A percentile compares a stretch with the other conserved stretches of the same genome.
These are phyloP conservation scores for Williopsis jadinii DNA, from an alignment of 1,139 yeast species.

Conservation along the genomic window DNA sequence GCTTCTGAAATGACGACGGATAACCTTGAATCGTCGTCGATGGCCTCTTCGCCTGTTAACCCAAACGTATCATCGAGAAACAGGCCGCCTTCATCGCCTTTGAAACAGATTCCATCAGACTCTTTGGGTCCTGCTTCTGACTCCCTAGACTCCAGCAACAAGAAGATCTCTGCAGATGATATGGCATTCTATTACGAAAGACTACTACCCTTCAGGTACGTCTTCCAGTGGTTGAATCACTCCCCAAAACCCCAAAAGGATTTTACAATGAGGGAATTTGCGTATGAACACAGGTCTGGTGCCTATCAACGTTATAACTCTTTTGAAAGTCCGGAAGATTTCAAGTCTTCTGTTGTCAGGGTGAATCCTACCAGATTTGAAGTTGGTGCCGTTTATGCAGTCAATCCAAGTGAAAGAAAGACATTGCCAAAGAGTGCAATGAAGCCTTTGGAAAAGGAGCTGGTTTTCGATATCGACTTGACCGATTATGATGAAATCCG, in stretches of 20 bases:
- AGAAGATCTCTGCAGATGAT: conserved; percentile 44
- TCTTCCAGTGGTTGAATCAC: conserved; percentile 87
- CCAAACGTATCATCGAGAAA: conserved; percentile 11
- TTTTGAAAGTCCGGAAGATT: conserved; percentile 58
- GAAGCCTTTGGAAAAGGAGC: conserved; percentile 78
- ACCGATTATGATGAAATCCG: conserved; percentile 93
- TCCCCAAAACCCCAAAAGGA: conserved; percentile 63
- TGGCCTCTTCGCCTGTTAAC: conserved; percentile 17
- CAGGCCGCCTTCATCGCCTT: conserved; percentile 15
- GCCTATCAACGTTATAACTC: conserved; percentile 90
- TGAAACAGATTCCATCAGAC: conserved; percentile 7
- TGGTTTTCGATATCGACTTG: conserved; percentile 94
- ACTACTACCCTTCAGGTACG: conserved; percentile 60
- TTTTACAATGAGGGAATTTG: conserved; percentile 88
- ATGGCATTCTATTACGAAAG: conserved; percentile 72
- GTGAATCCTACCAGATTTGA: conserved; percentile 90
- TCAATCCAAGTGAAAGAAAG: conserved; percentile 81
- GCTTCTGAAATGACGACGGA: conserved; percentile 8
- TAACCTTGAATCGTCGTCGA: conserved; percentile 15
- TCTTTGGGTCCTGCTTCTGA: conserved; percentile 2
- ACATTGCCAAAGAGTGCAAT: conserved; percentile 71
- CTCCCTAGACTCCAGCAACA: conserved; percentile 1
- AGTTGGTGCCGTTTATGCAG: conserved; percentile 86
- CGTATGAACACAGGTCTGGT: conserved; percentile 79
- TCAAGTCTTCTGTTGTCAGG: conserved; percentile 63